Base-by-base conservation (phyloP, 2,329 filamentous ascomycete genomes). In the Herpotrichia juniperi region DNA sequence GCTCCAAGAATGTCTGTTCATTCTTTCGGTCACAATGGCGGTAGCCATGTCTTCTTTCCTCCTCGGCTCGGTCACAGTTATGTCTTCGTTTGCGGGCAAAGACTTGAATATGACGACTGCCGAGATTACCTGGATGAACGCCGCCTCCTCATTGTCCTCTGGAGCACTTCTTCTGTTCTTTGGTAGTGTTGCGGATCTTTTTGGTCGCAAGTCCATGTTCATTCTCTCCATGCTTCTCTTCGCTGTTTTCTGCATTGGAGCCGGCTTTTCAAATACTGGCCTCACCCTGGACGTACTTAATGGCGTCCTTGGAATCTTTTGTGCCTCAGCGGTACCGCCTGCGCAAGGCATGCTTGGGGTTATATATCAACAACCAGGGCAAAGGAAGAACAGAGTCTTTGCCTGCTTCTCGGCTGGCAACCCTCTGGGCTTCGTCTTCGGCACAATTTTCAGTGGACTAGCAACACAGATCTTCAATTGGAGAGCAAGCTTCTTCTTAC, bases 141-240 rank as follows among this genome's bases (percentile, higher is more conserved):
- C 85, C 7, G 80, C 85, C 12, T 34, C 17, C 19, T 83, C 81
- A 12, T 77, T 90, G 14, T 83, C 82, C 1, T 83, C 83, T 30
- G 86, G 86, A 6, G 80, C 86, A 0, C 84, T 89, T 59, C 79
- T 90, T 56, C 78, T 90, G 8, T 82, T 86, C 59, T 87, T 89
- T 53, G 87, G 86, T 32, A 83, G 83, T 58, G 73, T 88, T 6
- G 85, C 86, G 1, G 87, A 89, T 63, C 75, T 88, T 39, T 84
- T 89, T 42, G 87, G 86, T n/a, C 79, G 86, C 28, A 85, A 84
- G 58, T 59, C 73, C 0, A 78, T 88, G 66, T 85, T 88, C 62
- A 78, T 88, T 16, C 69, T 73, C 9, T 86, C 84, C 40, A 80
- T 88, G 75, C 79, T 78, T 14, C 76, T 83, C 17, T 87, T 87